Evolutionary conservation across 2,329 filamentous ascomycete genomes (phyloP), one percentile per base, ranked within the genome.

Genomic region (Fusarium chaquense): DNA sequence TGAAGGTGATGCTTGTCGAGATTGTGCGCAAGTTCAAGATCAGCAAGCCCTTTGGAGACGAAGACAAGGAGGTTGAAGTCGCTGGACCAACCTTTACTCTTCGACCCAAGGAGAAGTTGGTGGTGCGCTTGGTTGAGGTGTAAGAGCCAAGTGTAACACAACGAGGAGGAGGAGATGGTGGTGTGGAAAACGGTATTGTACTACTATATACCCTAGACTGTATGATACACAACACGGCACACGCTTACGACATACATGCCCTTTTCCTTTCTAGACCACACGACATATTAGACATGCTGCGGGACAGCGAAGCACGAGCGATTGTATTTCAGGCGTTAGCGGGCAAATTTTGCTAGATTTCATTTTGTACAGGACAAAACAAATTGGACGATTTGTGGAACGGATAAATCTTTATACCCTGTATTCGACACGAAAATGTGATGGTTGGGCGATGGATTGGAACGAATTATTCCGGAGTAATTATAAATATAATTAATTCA

Each of bases 1-100:
- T 82, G 68, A 82, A 82, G 72, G 67, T 73, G 6, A 71, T 81
- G 8, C 38, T 82, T 13, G 64, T 76, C 5, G 76, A 78, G 59
- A 58, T 81, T 46, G 62, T 81, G 28, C 64, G 66, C 5, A 70
- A 69, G 24, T 82, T 80, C 61, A 61, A 61, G 18, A 73, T 81
- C 26, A 67, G 77, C 32, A 63, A 56, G 33, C 72, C 65, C 15
- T 20, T 55, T 20, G 65, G 68, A 7, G 58, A 40, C 8, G 65
- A 67, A 24, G 59, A 62, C 3, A 72, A 70, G 28, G 41, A 43
- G 3, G 67, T 75, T 43, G 67, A 71, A 67, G 60, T 76, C 35
- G 70, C 58, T 40, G 64, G 67, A 28, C 75, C 70, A 33, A 62
- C 67, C 11, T 74, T 76, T 44, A 74, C 75, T n/a, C 57, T 76